Percentiles rank a stretch among this genome's conserved stretches.
Evolutionary conservation across 2,329 filamentous ascomycete genomes (phyloP).

Genomic region (Microcera coccophila): DNA sequence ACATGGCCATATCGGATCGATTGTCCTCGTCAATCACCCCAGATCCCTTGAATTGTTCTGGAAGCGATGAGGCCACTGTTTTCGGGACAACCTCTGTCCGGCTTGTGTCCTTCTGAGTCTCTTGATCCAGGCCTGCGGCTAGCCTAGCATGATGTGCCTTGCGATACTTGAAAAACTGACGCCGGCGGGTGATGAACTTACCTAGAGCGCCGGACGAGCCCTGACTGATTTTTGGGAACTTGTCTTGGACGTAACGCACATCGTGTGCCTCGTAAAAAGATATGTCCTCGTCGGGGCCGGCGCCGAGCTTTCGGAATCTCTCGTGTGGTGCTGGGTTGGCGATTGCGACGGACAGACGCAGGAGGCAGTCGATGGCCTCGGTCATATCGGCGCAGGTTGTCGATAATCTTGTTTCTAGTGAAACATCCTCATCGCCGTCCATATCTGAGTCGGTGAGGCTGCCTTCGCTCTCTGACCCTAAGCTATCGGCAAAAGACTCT

Average conservation of each 20-base stretch:
- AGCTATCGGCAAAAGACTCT: background rate
- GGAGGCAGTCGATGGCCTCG: slow-evolving; percentile 30
- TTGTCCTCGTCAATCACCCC: slow-evolving; percentile 16
- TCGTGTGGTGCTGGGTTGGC: slow-evolving; percentile 36
- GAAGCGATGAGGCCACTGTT: slow-evolving; percentile 24
- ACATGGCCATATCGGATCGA: slow-evolving; percentile 19
- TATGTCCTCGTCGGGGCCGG: slow-evolving; percentile 13
- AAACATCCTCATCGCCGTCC: slow-evolving; percentile 4
- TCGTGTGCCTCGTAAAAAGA: slow-evolving; percentile 26
- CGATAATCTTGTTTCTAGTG: slow-evolving; percentile 13
- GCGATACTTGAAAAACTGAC: slow-evolving; percentile 36
- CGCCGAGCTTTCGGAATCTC: slow-evolving; percentile 15
- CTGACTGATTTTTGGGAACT: slow-evolving; percentile 22
- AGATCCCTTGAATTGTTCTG: slow-evolving; percentile 9
- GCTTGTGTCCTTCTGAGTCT: slow-evolving; percentile 8
- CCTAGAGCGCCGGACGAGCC: slow-evolving; percentile 26
- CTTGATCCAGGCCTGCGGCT: slow-evolving; percentile 18
- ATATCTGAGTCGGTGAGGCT: background rate
- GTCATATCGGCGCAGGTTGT: slow-evolving; percentile 14
- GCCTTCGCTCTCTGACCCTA: background rate
- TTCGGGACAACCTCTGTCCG: slow-evolving; percentile 4
- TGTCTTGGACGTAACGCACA: slow-evolving; percentile 28
- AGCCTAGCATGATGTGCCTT: slow-evolving; percentile 34
- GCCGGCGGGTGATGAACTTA: slow-evolving; percentile 31
- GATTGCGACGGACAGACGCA: slow-evolving; percentile 36